Percentiles rank a stretch among this genome's conserved stretches.
Evolutionary conservation across 768 basidiomycete genomes (phyloP).

Genomic region (Pleurotus eryngii): DNA sequence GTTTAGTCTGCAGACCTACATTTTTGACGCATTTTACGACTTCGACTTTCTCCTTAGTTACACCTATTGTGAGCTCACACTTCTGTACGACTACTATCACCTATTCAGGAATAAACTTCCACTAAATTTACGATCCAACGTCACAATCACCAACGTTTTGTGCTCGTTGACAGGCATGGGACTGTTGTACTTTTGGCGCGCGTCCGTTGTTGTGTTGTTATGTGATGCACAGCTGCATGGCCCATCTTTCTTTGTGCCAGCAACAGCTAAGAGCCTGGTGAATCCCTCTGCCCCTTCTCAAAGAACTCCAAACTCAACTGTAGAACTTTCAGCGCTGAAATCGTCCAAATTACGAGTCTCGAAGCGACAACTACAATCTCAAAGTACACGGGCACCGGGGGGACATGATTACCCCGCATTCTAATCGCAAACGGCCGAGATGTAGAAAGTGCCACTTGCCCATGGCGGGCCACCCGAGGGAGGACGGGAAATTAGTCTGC

Average conservation of each 20-base stretch:
- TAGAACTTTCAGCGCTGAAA: not conserved
- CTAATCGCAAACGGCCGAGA: conserved; percentile 11
- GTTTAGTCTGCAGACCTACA: not conserved
- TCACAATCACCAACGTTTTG: too few relatives aligned
- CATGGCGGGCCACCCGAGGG: conserved; percentile 4
- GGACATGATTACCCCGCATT: not conserved
- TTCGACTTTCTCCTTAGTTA: not conserved
- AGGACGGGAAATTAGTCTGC: not conserved
- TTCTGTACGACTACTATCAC: too few relatives aligned
- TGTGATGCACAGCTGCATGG: too few relatives aligned
- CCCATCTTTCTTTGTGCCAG: not conserved
- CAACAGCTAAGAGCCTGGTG: not conserved
- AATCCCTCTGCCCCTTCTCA: not conserved
- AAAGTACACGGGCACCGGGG: not conserved
- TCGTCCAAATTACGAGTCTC: not conserved
- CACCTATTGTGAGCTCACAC: too few relatives aligned
- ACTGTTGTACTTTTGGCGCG: too few relatives aligned
- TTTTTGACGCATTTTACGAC: not conserved
- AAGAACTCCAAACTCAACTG: too few relatives aligned
- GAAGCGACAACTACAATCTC: not conserved
- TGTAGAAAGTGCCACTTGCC: conserved; percentile 9
- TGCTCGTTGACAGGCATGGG: too few relatives aligned
- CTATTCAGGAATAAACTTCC: too few relatives aligned
- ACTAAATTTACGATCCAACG: too few relatives aligned
- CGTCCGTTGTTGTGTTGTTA: too few relatives aligned